Conservation (phyloP, 225 moss, liverwort and hornwort species). For the Physcomitrium patens region DNA sequence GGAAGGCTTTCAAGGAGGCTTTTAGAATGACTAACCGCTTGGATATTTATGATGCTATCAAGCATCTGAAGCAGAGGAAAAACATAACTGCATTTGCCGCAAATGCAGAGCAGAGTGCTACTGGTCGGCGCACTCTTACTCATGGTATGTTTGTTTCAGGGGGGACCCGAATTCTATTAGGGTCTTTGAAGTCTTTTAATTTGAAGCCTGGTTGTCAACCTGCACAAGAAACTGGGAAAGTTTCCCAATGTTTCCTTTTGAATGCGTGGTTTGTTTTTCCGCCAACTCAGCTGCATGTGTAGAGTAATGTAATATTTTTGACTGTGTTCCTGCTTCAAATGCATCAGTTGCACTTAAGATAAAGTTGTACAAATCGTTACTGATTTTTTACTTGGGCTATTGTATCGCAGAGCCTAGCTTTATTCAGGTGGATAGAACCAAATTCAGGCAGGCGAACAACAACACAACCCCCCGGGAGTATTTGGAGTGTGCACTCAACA, state of each 20-base stretch:
- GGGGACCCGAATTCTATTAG: not conserved
- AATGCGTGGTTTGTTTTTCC: not conserved
- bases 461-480: slow-evolving; percentile 85
- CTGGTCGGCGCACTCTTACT: slow-evolving; percentile 59
- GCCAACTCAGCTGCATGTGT: not conserved
- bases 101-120: slow-evolving; percentile 82
- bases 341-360: not conserved
- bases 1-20: slow-evolving; percentile 89
- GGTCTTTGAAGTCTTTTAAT: too few relatives aligned
- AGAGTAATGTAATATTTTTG: not conserved
- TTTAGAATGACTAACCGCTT: slow-evolving; percentile 93
- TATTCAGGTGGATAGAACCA: slow-evolving; percentile 65
- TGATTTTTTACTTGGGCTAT: slow-evolving; percentile 21
- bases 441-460: slow-evolving; percentile 75
- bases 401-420: slow-evolving; percentile 49
- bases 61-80: slow-evolving; percentile 86
- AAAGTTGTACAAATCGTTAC: not conserved
- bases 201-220: too few relatives aligned
- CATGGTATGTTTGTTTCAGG: slow-evolving; percentile 39
- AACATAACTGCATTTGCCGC: slow-evolving; percentile 60
- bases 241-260: not conserved
- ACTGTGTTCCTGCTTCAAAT: not conserved
- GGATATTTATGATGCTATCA: slow-evolving; percentile 92
- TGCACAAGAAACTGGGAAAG: too few relatives aligned
- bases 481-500: slow-evolving; percentile 72